Conservation (phyloP, 768 basidiomycete genomes). For the Dacryopinax primogenitus region DNA sequence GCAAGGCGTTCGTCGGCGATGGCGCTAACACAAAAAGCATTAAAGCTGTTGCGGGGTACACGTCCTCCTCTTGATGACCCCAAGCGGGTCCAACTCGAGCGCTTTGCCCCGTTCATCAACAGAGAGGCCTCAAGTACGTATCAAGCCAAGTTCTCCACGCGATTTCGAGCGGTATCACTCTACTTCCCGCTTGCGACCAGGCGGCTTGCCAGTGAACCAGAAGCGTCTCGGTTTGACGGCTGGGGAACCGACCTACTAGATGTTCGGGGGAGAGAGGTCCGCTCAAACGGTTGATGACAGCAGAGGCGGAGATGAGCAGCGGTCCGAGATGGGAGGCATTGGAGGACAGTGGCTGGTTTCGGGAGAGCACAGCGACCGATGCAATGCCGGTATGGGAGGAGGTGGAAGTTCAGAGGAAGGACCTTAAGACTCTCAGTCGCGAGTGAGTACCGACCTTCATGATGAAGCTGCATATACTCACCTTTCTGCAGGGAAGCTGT, state of each 20-base stretch:
- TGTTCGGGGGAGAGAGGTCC: slow-evolving; percentile 40
- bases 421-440: background rate
- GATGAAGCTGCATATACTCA: slow-evolving; percentile 36
- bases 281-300: slow-evolving; percentile 47
- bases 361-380: slow-evolving; percentile 32
- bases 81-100: background rate
- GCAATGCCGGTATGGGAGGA: slow-evolving; percentile 21
- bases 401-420: slow-evolving; percentile 19
- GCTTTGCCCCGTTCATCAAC: background rate
- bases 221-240: slow-evolving; percentile 33
- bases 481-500: slow-evolving; percentile 39
- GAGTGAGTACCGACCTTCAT: background rate
- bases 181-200: background rate
- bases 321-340: slow-evolving; percentile 69
- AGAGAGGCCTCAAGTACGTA: background rate
- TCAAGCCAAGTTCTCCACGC: background rate
- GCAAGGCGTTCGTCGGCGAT: no score
- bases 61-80: background rate
- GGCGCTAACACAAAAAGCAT: no score
- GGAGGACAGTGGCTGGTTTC: slow-evolving; percentile 69
- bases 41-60: background rate
- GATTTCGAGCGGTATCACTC: background rate
- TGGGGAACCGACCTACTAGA: slow-evolving; percentile 40
- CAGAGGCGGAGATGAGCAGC: slow-evolving; percentile 64
- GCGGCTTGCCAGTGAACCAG: slow-evolving; percentile 26